Conservation (phyloP, 345 rosid species). For the Populus simonii region DNA sequence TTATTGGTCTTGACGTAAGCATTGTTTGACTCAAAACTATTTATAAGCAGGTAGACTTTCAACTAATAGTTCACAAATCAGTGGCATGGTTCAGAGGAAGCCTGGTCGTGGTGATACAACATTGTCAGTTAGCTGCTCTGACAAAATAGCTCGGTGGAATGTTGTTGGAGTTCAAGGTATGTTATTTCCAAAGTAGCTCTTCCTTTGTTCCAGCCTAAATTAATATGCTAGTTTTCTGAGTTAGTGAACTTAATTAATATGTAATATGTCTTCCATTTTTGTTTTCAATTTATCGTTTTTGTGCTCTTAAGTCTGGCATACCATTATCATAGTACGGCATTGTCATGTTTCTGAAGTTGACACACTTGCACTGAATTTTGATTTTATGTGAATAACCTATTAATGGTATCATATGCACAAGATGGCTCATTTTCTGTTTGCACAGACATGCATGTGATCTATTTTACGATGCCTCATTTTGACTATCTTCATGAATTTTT, state of each 20-base stretch:
- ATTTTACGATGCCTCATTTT: background rate
- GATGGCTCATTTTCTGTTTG: background rate
- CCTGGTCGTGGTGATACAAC: slow-evolving; percentile 96
- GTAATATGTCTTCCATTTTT: background rate
- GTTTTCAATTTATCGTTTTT: background rate
- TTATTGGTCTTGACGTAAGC: background rate
- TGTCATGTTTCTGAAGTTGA: background rate
- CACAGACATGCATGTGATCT: background rate
- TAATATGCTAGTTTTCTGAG: background rate
- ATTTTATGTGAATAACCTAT: background rate
- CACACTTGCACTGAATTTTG: background rate
- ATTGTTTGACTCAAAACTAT: slow-evolving; percentile 6
- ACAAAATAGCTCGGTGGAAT: slow-evolving; percentile 91
- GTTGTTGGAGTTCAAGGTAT: slow-evolving; percentile 89
- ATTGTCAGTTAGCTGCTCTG: slow-evolving; percentile 87
- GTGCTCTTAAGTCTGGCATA: background rate
- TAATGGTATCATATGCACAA: background rate
- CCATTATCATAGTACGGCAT: background rate
- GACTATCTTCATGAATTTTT: background rate
- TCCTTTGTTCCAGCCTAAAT: background rate
- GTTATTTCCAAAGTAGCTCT: slow-evolving; percentile 1
- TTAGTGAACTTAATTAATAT: no score
- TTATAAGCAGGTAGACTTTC: slow-evolving; percentile 25
- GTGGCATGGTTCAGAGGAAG: slow-evolving; percentile 74
- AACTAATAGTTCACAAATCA: slow-evolving; percentile 31